phyloP scores from a whole-genome alignment of 2,329 filamentous ascomycete species.

The Aspergillus flavus region DNA sequence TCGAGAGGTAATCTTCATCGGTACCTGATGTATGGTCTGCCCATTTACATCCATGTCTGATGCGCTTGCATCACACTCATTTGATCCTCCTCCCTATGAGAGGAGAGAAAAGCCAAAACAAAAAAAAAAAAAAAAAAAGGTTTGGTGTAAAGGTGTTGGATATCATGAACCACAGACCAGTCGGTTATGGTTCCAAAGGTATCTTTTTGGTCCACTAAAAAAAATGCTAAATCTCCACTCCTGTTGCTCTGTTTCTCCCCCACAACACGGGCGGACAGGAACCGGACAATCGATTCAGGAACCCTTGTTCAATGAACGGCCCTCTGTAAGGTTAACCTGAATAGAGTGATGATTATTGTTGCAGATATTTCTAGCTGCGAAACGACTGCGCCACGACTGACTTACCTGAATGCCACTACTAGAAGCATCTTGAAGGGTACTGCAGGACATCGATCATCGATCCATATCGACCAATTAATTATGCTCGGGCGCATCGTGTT shows the following conservation, averaged over 20 bases:
- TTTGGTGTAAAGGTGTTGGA: neutral
- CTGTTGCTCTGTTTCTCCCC: neutral
- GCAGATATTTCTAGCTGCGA: neutral
- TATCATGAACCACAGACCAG: neutral
- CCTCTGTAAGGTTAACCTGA: neutral
- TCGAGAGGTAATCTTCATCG: neutral
- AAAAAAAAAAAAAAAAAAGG: neutral
- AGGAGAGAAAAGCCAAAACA: neutral
- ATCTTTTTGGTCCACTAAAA: neutral
- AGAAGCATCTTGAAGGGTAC: neutral
- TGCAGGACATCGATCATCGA: neutral
- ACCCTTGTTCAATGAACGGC: neutral
- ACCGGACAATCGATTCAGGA: neutral
- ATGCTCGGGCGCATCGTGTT: neutral
- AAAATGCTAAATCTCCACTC: neutral
- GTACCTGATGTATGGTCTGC: neutral
- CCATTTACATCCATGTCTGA: neutral
- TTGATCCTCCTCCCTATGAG: neutral
- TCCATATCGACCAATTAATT: neutral
- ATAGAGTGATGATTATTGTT: neutral
- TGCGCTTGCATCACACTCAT: neutral
- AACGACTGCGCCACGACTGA: neutral
- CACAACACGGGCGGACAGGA: neutral
- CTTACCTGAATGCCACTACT: neutral
- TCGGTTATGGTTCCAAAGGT: neutral